Base-by-base conservation (phyloP, 176 grass and related monocot species). In the Rhynchospora pubera region DNA sequence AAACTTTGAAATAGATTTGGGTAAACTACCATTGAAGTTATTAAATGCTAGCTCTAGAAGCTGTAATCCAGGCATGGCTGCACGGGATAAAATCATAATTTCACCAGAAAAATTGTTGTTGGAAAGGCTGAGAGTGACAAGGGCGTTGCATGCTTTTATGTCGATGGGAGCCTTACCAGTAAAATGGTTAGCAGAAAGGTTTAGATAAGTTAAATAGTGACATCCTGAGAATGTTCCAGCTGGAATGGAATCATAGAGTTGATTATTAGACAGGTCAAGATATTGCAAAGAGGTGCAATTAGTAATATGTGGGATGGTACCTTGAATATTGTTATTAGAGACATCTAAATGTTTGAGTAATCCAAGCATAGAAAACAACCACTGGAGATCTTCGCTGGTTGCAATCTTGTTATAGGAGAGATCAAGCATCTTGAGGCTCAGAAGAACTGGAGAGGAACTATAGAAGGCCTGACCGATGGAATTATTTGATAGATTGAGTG, bases 101-200 rank as follows among this genome's bases (percentile, higher is more conserved):
- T 90, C 85, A 57, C 92, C 81, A 44, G 92, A 94, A 89, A 94
- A 98, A 86, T 94, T 93, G 10, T 71, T 74, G 63, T 98, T 94
- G 0, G 92, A 93, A 0, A 98, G 87, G 79, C 90, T 94, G 79
- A 98, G 76, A 2, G 79, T 69, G 8, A 16, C 19, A 34, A 34
- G 19, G 94, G 84, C 32, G 14, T 79, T 80, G 1, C 91, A 89
- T 58, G 60, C 71, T 3, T 84, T 45, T 77, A 94, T 63, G 84
- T 90, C 91, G 1, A 85, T 23, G 13, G 90, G 96, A 22, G 89
- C 84, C 0, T 57, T 68, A 59, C 96, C 90, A 69, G 77, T 81
- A 59, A 97, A 83, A 72, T 84, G 88, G 88, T 97, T 97, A 65
- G 58, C 57, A 10, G 92, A 98, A 82, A 98, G 87, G 57, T 98